A percentile compares a stretch with the other conserved stretches of the same genome.
These are phyloP conservation scores for Calocybe indica DNA, from an alignment of 768 basidiomycete species.

Conservation along the genomic window DNA sequence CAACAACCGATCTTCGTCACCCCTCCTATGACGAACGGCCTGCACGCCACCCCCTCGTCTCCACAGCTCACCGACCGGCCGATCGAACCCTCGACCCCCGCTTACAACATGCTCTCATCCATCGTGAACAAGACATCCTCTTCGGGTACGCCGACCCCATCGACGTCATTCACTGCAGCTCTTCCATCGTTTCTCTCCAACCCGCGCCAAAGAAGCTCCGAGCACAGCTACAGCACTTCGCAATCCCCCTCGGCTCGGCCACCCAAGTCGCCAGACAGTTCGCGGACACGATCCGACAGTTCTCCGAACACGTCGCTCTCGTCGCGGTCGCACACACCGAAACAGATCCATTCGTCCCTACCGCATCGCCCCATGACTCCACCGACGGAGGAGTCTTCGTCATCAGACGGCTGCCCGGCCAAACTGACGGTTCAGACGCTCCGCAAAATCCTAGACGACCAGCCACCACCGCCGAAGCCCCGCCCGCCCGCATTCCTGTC, in stretches of 20 bases:
- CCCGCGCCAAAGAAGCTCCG: slow-evolving; percentile 23
- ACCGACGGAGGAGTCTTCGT: slow-evolving; percentile 55
- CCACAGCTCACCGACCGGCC: slow-evolving; percentile 30
- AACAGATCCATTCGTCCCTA: slow-evolving; percentile 15
- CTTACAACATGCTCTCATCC: slow-evolving; percentile 57
- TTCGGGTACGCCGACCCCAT: slow-evolving; percentile 20
- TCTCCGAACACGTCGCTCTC: slow-evolving; percentile 7
- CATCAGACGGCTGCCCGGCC: slow-evolving; percentile 47
- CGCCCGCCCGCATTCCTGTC: slow-evolving; percentile 33
- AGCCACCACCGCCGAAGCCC: slow-evolving; percentile 26
- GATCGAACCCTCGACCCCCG: slow-evolving; percentile 43
- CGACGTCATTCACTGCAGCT: slow-evolving; percentile 17
- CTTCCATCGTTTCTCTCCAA: slow-evolving; percentile 25
- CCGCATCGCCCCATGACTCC: slow-evolving; percentile 44
- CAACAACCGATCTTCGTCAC: slow-evolving; percentile 3
- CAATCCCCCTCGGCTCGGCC: slow-evolving; percentile 8
- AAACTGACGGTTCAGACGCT: slow-evolving; percentile 62
- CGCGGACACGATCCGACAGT: slow-evolving; percentile 5
- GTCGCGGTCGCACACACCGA: slow-evolving; percentile 25
- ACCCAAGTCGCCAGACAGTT: slow-evolving; percentile 9
- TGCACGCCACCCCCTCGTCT: slow-evolving; percentile 15
- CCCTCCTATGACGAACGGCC: slow-evolving; percentile 5
- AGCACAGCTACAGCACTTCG: slow-evolving; percentile 10
- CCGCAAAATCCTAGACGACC: slow-evolving; percentile 63
- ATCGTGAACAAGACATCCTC: slow-evolving; percentile 36